Percentiles rank a stretch among this genome's conserved stretches.
Evolutionary conservation across 2,329 filamentous ascomycete genomes (phyloP).

Genomic region (Penicillium sclerotiorum): DNA sequence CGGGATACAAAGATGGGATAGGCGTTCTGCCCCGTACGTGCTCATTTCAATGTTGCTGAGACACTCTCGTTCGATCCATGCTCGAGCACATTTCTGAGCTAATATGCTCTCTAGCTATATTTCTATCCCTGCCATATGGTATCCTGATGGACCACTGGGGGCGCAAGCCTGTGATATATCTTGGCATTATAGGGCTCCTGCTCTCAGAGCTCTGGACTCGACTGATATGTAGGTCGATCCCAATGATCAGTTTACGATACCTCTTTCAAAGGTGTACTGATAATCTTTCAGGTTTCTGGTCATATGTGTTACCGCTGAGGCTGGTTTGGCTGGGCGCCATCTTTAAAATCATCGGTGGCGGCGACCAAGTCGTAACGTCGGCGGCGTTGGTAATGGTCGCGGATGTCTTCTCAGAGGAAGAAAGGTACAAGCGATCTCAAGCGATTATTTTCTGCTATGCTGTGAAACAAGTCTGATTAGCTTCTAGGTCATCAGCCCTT

Average conservation of each 20-base stretch:
- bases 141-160: slow-evolving; percentile 34
- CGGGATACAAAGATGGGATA: slow-evolving; percentile 32
- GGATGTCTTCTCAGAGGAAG: slow-evolving; percentile 32
- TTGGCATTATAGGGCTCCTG: slow-evolving; percentile 24
- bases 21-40: slow-evolving; percentile 27
- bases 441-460: no score
- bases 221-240: slow-evolving; percentile 28
- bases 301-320: slow-evolving; percentile 28
- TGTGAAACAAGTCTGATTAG: no score
- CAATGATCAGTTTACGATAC: not conserved
- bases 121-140: slow-evolving; percentile 33
- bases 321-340: slow-evolving; percentile 30
- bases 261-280: not conserved
- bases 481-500: slow-evolving; percentile 28
- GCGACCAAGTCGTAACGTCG: slow-evolving; percentile 23
- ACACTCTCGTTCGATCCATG: not conserved
- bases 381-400: slow-evolving; percentile 29
- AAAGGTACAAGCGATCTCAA: no score
- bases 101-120: slow-evolving; percentile 20
- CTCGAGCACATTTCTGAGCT: not conserved
- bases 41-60: not conserved
- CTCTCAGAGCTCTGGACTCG: slow-evolving; percentile 29
- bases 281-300: slow-evolving; percentile 15
- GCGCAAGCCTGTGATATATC: slow-evolving; percentile 27
- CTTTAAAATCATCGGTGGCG: slow-evolving; percentile 30